phyloP scores from a whole-genome alignment of 768 basidiomycete genomes.

The Russula griseocarnosa region DNA sequence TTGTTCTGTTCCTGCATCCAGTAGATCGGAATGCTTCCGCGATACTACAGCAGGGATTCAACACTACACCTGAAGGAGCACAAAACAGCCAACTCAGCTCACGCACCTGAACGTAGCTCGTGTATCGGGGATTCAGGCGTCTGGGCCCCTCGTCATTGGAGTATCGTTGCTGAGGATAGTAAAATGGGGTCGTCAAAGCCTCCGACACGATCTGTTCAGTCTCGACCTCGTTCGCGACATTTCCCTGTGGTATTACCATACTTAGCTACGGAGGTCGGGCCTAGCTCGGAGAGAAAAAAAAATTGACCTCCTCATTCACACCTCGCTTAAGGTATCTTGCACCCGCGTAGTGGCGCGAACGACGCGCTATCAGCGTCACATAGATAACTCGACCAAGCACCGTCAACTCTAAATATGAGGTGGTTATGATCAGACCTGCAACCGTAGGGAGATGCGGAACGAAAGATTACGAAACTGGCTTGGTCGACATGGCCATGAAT shows the following conservation, averaged over 20 bases:
- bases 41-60: slow-evolving; percentile 49
- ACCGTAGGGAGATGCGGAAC: neutral
- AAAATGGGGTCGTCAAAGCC: slow-evolving; percentile 84
- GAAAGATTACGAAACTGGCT: slow-evolving; percentile 70
- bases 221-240: slow-evolving; percentile 98
- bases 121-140: slow-evolving; percentile 78
- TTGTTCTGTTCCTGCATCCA: slow-evolving; percentile 94
- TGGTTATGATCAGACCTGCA: slow-evolving; percentile 2
- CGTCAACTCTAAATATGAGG: slow-evolving; percentile 63
- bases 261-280: neutral
- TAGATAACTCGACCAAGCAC: slow-evolving; percentile 88
- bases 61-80: neutral
- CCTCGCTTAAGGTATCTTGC: slow-evolving; percentile 93
- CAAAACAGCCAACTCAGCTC: neutral
- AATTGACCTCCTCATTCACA: slow-evolving; percentile 79
- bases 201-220: slow-evolving; percentile 97
- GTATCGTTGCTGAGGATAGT: slow-evolving; percentile 52
- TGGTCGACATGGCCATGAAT: slow-evolving; percentile 97
- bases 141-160: slow-evolving; percentile 34
- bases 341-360: slow-evolving; percentile 94
- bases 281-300: too few species aligned
- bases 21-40: slow-evolving; percentile 92
- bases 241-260: slow-evolving; percentile 53
- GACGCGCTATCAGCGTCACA: slow-evolving; percentile 89
- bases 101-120: slow-evolving; percentile 86